Conservation (phyloP, 306 rosid genomes). For the Rosa lucieae region DNA sequence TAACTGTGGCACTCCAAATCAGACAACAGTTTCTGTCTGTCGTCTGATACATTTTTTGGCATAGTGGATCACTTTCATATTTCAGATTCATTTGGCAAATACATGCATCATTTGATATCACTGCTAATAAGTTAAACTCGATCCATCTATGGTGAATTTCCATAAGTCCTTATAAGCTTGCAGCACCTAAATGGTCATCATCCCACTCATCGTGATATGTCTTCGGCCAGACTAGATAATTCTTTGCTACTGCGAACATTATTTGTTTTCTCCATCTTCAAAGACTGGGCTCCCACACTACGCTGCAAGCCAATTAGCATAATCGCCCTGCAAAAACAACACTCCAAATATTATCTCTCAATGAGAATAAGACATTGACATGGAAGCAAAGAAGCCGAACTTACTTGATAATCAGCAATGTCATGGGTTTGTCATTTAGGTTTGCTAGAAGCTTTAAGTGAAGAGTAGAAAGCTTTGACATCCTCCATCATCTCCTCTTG, state of each 20-base stretch:
- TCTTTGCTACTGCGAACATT: conserved; percentile 30
- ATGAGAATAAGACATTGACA: not conserved
- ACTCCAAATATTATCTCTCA: not conserved
- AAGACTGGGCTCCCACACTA: conserved; percentile 42
- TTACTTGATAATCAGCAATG: not conserved
- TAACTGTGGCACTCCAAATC: no score
- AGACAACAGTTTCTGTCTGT: no score
- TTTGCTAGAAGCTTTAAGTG: conserved; percentile 14
- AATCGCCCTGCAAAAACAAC: conserved; percentile 49
- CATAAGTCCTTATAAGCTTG: conserved; percentile 52
- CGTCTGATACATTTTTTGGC: no score
- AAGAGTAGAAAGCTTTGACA: conserved; percentile 46
- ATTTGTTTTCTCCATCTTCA: conserved; percentile 70
- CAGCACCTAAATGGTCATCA: conserved; percentile 43
- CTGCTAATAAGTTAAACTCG: not conserved
- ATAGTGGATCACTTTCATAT: no score
- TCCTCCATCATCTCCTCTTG: conserved; percentile 64
- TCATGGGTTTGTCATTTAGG: conserved; percentile 27
- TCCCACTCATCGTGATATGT: conserved; percentile 76
- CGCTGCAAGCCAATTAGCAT: conserved; percentile 60
- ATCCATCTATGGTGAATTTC: not conserved
- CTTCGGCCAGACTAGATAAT: conserved; percentile 33
- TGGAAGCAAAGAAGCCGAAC: not conserved
- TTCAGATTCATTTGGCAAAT: not conserved
- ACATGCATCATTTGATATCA: not conserved